A percentile compares a stretch with the other conserved stretches of the same genome.
Conservation (phyloP, 2,329 filamentous ascomycete species). For the Pseudopithomyces maydicus region DNA sequence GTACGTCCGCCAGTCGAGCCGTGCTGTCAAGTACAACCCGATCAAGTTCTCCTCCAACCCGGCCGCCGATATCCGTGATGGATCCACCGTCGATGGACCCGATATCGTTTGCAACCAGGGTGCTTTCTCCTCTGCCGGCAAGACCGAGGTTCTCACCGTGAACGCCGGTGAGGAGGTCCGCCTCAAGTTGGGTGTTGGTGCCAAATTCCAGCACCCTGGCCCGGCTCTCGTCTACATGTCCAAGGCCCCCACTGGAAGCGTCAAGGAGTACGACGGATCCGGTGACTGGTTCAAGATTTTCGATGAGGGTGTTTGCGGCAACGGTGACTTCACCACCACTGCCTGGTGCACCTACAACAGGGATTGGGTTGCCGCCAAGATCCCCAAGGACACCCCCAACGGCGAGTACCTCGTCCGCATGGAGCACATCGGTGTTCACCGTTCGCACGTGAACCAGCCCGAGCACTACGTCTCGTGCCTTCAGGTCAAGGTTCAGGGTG, state of each 20-base stretch:
- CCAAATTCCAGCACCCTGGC: slow-evolving; percentile 13
- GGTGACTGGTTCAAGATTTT: slow-evolving; percentile 39
- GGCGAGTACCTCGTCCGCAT: slow-evolving; percentile 52
- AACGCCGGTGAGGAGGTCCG: neutral
- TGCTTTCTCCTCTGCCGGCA: neutral
- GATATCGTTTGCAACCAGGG: slow-evolving; percentile 3
- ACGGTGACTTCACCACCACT: slow-evolving; percentile 16
- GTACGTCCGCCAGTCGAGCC: neutral
- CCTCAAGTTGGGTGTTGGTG: neutral
- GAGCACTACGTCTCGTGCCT: slow-evolving; percentile 49
- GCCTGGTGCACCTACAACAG: slow-evolving; percentile 31
- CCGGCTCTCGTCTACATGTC: slow-evolving; percentile 23
- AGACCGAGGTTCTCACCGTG: neutral
- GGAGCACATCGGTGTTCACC: slow-evolving; percentile 52
- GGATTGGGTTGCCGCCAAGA: slow-evolving; percentile 32
- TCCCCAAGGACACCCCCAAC: slow-evolving; percentile 45
- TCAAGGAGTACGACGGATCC: slow-evolving; percentile 13
- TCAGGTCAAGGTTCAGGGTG: slow-evolving; percentile 48
- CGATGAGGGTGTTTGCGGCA: slow-evolving; percentile 23
- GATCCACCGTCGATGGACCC: neutral
- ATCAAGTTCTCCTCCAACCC: neutral
- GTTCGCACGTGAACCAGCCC: slow-evolving; percentile 2
- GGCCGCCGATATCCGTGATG: neutral
- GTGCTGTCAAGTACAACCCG: neutral
- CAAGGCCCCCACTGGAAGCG: slow-evolving; percentile 20